These are phyloP conservation scores for Mortierella sp. DNA, from an alignment of 371 early-diverging fungal genomes.

Conservation along the genomic window DNA sequence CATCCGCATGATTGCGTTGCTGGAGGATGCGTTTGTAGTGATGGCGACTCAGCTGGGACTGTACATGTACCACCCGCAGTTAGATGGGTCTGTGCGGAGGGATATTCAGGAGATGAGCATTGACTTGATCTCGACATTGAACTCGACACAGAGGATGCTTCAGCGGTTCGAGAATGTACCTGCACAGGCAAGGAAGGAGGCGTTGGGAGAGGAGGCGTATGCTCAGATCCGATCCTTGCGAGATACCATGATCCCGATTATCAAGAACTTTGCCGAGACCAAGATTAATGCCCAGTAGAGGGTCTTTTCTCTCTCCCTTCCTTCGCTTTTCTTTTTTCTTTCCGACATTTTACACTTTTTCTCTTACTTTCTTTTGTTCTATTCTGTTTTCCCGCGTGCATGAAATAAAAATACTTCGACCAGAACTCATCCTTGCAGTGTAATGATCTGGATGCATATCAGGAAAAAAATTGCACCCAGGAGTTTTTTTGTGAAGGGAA, in stretches of 20 bases:
- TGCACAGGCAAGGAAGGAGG: conserved; percentile 23
- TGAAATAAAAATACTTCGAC: background rate
- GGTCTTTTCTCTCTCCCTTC: no score
- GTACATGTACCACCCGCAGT: conserved; percentile 48
- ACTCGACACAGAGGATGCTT: conserved; percentile 42
- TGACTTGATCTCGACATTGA: conserved; percentile 45
- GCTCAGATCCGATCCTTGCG: conserved; percentile 40
- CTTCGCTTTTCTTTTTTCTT: background rate
- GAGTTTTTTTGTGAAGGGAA: no score
- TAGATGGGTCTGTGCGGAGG: conserved; percentile 33
- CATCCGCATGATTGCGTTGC: conserved; percentile 39
- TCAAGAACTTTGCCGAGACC: conserved; percentile 50
- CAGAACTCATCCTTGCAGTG: background rate
- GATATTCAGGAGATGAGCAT: conserved; percentile 52
- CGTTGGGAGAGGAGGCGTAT: conserved; percentile 27
- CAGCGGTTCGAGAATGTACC: conserved; percentile 56
- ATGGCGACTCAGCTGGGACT: conserved; percentile 52
- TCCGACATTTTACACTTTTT: background rate
- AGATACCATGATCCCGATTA: conserved; percentile 52
- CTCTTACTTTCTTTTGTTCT: background rate
- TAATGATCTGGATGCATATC: no score
- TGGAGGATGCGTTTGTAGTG: conserved; percentile 56
- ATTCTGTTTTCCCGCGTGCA: background rate
- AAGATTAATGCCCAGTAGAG: conserved; percentile 36
- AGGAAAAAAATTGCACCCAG: no score